These are phyloP conservation scores for Serendipita sp. DNA, from an alignment of 768 basidiomycete genomes.

Conservation along the genomic window DNA sequence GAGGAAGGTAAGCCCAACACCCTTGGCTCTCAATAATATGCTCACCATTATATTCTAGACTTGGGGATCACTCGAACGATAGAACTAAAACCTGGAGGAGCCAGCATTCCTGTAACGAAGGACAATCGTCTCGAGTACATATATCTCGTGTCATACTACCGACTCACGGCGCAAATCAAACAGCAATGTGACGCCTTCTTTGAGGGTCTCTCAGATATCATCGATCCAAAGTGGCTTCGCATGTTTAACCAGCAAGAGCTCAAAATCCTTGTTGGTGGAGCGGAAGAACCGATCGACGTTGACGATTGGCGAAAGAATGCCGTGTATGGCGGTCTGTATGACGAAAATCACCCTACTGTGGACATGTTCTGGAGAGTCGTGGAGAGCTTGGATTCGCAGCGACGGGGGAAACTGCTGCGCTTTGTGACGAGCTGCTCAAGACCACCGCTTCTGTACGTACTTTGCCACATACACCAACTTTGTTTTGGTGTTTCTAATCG, in stretches of 20 bases:
- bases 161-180: constrained; percentile 77
- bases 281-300: constrained; percentile 69
- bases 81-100: constrained; percentile 69
- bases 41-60: constrained; percentile 29
- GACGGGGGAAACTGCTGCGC: constrained; percentile 58
- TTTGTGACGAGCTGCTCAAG: constrained; percentile 90
- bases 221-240: constrained; percentile 76
- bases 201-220: constrained; percentile 80
- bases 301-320: constrained; percentile 65
- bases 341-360: constrained; percentile 55
- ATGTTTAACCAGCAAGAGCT: constrained; percentile 98
- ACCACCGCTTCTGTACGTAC: constrained; percentile 63
- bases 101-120: constrained; percentile 66
- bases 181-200: constrained; percentile 76
- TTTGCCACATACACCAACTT: not conserved
- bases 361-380: constrained; percentile 77
- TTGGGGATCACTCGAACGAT: constrained; percentile 62
- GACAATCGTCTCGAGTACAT: constrained; percentile 88
- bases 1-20: constrained; percentile 47
- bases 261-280: constrained; percentile 79
- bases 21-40: not conserved
- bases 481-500: not conserved
- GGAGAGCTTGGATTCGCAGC: constrained; percentile 60
- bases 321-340: constrained; percentile 66
- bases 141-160: constrained; percentile 74